Percentiles rank a stretch among this genome's conserved stretches.
These are phyloP conservation scores for Annona squamosa DNA, from an alignment of 164 flowering plant species.

Conservation along the genomic window DNA sequence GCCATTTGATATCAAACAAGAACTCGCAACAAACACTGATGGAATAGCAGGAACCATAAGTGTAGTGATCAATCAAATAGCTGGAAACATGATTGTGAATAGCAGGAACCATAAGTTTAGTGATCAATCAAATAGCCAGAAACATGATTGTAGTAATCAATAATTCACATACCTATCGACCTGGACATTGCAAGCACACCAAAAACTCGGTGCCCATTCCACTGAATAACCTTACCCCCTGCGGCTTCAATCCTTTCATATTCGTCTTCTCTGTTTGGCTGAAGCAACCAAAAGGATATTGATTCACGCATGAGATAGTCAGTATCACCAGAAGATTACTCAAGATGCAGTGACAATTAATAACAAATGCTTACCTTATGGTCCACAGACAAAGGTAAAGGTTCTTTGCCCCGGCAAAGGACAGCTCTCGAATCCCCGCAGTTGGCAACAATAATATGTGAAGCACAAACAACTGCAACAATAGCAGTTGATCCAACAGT, in stretches of 20 bases:
- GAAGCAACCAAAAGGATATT: constrained; percentile 8
- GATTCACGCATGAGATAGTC: not conserved
- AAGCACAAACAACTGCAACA: constrained; percentile 66
- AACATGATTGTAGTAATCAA: not conserved
- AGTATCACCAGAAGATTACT: not conserved
- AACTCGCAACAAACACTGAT: no score
- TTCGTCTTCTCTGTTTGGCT: constrained; percentile 94
- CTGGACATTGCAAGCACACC: constrained; percentile 79
- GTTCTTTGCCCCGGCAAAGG: constrained; percentile 81
- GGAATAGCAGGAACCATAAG: no score
- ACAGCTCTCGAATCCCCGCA: constrained; percentile 98
- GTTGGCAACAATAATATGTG: constrained; percentile 81
- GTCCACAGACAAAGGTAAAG: constrained; percentile 65
- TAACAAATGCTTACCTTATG: constrained; percentile 59
- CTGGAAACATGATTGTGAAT: no score
- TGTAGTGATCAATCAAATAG: no score
- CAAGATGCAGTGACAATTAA: not conserved
- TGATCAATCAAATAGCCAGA: no score
- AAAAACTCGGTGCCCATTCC: constrained; percentile 84
- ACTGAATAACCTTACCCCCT: constrained; percentile 85
- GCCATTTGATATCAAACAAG: no score
- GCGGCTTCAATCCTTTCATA: constrained; percentile 78
- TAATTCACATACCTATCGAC: constrained; percentile 21
- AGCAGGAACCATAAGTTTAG: no score
- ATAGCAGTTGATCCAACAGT: constrained; percentile 95